Evolutionary conservation across 345 rosid species (phyloP).

Genomic region (Corchorus olitorius): DNA sequence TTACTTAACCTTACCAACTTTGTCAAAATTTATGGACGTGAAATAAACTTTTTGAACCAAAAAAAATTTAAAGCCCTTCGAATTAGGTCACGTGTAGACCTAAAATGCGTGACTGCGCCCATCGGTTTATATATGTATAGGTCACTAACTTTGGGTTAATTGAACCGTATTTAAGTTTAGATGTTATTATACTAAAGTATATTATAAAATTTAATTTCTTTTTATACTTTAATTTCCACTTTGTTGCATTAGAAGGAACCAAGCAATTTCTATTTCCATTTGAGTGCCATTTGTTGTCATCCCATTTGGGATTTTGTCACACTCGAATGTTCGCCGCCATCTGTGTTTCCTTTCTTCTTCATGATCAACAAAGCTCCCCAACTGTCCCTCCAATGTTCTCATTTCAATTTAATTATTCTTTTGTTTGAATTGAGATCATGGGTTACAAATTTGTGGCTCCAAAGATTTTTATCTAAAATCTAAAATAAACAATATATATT

Average conservation of each 20-base stretch:
- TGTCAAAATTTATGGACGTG: constrained; percentile 21
- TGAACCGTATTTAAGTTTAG: no score
- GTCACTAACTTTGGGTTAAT: constrained; percentile 32
- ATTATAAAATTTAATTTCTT: no score
- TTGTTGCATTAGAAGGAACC: constrained; percentile 12
- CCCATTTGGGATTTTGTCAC: background rate
- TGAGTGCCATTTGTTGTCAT: background rate
- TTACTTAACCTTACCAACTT: constrained; percentile 76
- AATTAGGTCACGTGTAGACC: constrained; percentile 38
- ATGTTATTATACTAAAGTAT: no score
- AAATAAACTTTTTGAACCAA: background rate
- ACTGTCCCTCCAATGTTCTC: no score
- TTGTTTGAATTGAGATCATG: no score
- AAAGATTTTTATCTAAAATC: no score
- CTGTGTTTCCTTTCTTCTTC: no score
- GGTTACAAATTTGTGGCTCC: no score
- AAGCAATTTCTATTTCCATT: background rate
- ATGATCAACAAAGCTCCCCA: no score
- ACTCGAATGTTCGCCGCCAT: background rate
- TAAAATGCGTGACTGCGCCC: constrained; percentile 6
- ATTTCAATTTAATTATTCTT: no score
- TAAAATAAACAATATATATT: no score
- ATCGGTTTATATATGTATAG: constrained; percentile 28
- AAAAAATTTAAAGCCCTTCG: background rate
- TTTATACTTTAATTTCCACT: background rate